Percentiles rank a stretch among this genome's conserved stretches.
Evolutionary conservation across 148 eudicot species (phyloP).

Genomic region (Cornus controversa): DNA sequence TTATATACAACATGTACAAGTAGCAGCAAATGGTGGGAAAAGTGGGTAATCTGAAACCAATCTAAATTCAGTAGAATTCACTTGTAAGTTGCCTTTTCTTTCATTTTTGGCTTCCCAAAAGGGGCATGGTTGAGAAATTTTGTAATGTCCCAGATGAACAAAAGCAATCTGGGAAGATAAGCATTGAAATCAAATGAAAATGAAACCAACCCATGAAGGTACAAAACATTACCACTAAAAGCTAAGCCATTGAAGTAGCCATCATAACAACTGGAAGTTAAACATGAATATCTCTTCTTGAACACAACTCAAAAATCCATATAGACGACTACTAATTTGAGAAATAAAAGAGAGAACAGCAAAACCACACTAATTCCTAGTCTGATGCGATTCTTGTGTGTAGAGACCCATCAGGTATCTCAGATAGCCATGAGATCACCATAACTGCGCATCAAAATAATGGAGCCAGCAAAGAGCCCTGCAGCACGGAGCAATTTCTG

Average conservation of each 20-base stretch:
- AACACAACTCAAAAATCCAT: not conserved
- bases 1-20: too few species aligned
- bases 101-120: not conserved
- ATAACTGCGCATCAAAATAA: slow-evolving; percentile 40
- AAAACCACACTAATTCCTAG: slow-evolving; percentile 11
- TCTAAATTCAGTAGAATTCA: too few species aligned
- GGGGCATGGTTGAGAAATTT: too few species aligned
- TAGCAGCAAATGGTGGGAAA: too few species aligned
- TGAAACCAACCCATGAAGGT: not conserved
- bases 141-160: too few species aligned
- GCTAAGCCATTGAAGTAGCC: not conserved
- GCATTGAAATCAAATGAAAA: not conserved
- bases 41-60: too few species aligned
- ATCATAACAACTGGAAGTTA: not conserved
- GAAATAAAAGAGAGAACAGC: not conserved
- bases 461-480: slow-evolving; percentile 46
- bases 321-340: not conserved
- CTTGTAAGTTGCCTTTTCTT: too few species aligned
- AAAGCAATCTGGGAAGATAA: not conserved
- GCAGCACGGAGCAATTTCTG: slow-evolving; percentile 50
- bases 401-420: not conserved
- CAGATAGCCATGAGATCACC: slow-evolving; percentile 45
- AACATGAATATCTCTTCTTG: not conserved
- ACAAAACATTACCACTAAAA: not conserved
- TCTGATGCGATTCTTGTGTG: not conserved